These are phyloP conservation scores for Penicillium sp. DNA, from an alignment of 2,329 filamentous ascomycete species.

Conservation along the genomic window DNA sequence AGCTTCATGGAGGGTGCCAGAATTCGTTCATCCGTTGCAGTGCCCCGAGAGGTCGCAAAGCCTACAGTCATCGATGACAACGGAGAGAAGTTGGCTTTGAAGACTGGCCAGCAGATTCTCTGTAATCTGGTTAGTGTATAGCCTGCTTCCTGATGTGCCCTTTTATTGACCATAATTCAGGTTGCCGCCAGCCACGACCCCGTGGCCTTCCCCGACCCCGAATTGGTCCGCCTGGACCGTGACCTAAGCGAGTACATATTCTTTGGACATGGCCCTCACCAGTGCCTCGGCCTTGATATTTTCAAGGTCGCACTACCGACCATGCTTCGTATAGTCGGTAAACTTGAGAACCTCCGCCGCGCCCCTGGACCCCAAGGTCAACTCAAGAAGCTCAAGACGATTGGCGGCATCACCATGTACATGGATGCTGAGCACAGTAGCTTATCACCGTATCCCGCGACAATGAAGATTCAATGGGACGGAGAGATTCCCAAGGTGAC, in stretches of 20 bases:
- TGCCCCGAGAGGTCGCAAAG: slow-evolving; percentile 37
- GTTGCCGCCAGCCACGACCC: slow-evolving; percentile 38
- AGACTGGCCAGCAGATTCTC: slow-evolving; percentile 35
- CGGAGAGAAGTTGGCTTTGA: slow-evolving; percentile 31
- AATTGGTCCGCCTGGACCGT: slow-evolving; percentile 59
- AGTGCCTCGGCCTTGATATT: slow-evolving; percentile 54
- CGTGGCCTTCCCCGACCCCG: slow-evolving; percentile 38
- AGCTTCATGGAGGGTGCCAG: slow-evolving; percentile 44
- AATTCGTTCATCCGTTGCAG: slow-evolving; percentile 37
- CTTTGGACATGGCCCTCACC: slow-evolving; percentile 62
- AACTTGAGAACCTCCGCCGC: slow-evolving; percentile 42
- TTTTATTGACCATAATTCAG: slow-evolving; percentile 16
- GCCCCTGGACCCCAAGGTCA: slow-evolving; percentile 42
- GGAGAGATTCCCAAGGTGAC: slow-evolving; percentile 31
- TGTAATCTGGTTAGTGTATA: slow-evolving; percentile 36
- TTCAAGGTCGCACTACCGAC: slow-evolving; percentile 36
- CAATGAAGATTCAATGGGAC: slow-evolving; percentile 47
- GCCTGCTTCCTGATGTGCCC: neutral
- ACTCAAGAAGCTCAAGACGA: slow-evolving; percentile 39
- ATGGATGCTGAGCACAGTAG: slow-evolving; percentile 45
- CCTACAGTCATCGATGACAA: slow-evolving; percentile 35
- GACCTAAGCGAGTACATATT: slow-evolving; percentile 63
- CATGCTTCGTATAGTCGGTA: slow-evolving; percentile 42
- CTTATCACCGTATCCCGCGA: slow-evolving; percentile 44
- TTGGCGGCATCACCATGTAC: slow-evolving; percentile 43